Evolutionary conservation across 1,284 basidiomycete genomes (phyloP).

Genomic region (Prillingera fragicola): DNA sequence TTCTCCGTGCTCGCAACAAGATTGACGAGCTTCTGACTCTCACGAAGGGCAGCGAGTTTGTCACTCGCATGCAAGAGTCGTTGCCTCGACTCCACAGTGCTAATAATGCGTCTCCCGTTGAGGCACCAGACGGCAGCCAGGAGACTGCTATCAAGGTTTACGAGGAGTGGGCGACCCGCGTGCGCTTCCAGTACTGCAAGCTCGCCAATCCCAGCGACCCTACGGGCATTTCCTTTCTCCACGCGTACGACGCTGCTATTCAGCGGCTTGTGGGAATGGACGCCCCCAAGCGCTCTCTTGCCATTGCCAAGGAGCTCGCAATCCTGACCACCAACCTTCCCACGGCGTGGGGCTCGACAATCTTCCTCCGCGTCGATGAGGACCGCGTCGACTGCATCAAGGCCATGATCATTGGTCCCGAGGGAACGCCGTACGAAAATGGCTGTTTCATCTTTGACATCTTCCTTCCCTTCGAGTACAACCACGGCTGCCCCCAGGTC

Average conservation of each 20-base stretch:
- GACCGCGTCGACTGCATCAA: conserved; percentile 84
- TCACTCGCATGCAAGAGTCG: conserved; percentile 65
- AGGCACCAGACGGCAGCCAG: conserved; percentile 50
- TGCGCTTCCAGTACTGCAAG: conserved; percentile 83
- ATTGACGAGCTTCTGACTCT: conserved; percentile 79
- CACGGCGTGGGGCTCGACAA: conserved; percentile 80
- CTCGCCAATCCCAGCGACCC: conserved; percentile 14
- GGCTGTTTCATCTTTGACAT: conserved; percentile 68
- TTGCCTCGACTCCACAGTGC: conserved; percentile 64
- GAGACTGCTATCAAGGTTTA: conserved; percentile 65
- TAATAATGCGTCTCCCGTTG: conserved; percentile 43
- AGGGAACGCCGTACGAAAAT: conserved; percentile 75
- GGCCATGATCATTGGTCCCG: conserved; percentile 77
- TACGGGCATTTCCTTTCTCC: conserved; percentile 10
- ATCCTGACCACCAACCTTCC: conserved; percentile 83
- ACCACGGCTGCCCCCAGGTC: conserved; percentile 50
- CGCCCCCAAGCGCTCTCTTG: conserved; percentile 77
- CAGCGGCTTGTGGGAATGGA: conserved; percentile 46
- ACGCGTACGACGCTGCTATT: conserved; percentile 23
- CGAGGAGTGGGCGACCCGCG: conserved; percentile 69
- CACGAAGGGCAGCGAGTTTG: conserved; percentile 76
- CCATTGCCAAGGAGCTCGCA: conserved; percentile 87
- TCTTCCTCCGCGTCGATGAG: conserved; percentile 62
- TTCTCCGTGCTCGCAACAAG: conserved; percentile 66
- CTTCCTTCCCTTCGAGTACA: conserved; percentile 59